Base-by-base conservation (phyloP, 495 filamentous ascomycete species). In the Aspergillus panamensis region DNA sequence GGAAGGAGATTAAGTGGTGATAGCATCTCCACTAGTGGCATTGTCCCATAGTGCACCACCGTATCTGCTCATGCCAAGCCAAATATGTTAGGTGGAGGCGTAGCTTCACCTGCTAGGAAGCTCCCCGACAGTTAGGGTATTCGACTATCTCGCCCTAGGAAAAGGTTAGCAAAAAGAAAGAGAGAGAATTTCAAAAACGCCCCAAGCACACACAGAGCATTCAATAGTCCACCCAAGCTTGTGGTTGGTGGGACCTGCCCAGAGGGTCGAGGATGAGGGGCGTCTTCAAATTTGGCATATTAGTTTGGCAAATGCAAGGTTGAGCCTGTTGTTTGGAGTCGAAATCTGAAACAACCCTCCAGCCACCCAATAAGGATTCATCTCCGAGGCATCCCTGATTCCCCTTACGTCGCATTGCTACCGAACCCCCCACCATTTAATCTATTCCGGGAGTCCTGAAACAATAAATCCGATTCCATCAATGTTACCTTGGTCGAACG, bases 321-420 rank as follows among this genome's bases (percentile, higher is more conserved):
- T 25, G 25, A 25, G n/a, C n/a, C n/a, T n/a, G n/a, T n/a, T n/a
- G n/a, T n/a, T 25, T 5, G 5, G 5, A 25, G 25, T 66, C 53
- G 57, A 66, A 65, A 69, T 72, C 72, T 75, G 72, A 75, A 75
- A 75, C 72, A 67, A 47, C 40, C 62, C 51, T 16, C 25, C 5
- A 21, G 17, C 45, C 29, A 35, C 32, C 66, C 63, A 64, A 66
- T 69, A 50, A 64, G 47, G n/a, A 13, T 33, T 49, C 49, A 52
- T 51, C 40, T 35, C 49, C 48, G 55, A 48, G 8, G 29, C 52
- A 55, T 35, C 29, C 42, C 52, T 37, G n/a, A n/a, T n/a, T n/a
- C n/a, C n/a, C n/a, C n/a, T 47, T 55, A 42, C 29, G 31, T 35
- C 13, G 40, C 42, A 19, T 39, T 12, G 3, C 14, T 39, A 3